Evolutionary conservation across 2,329 filamentous ascomycete species (phyloP), one percentile per base, ranked within the genome.

Genomic region (Myriosclerotinia curreyana): DNA sequence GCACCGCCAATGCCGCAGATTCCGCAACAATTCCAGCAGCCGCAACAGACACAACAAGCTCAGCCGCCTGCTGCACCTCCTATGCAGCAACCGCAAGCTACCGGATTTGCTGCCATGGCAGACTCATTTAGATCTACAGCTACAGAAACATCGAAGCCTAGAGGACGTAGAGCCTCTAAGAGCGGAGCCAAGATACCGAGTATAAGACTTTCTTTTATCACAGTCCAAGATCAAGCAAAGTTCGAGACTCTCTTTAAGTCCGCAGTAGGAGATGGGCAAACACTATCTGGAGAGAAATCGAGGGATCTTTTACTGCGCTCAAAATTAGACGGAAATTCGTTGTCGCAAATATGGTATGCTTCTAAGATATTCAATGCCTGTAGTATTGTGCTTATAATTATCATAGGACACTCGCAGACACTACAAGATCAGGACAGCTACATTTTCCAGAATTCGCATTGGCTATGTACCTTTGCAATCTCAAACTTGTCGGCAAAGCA

Each of bases 181-280:
- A 76, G 81, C 51, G 78, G 82, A 15, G 87, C 84, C 71, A 95
- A 90, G 79, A 97, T 99, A 64, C 95, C 95, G 36, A 98, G 90
- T 75, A 96, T 98, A 69, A 85, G 95, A 58, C 79, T 99, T 66
- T 96, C 93, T 3, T 99, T 99, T 76, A 96, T 99, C 74, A 97
- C 94, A 3, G 93, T 91, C 34, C 86, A 89, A 73, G 95, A 99
- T 75, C 95, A 99, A 77, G 85, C 91, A 73, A 97, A 96, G 79
- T 99, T 99, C 72, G 95, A 99, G 80, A 95, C 95, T 64, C 80
- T 99, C 50, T 99, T 99, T 82, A 97, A 95, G 79, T 96, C 93
- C 63, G 94, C 95, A 17, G 92, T 94, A 44, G 92, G 92, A 42
- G 88, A 92, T 69, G 85, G 83, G 65, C 88, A 93, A 72, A 90